A percentile compares a stretch with the other conserved stretches of the same genome.
Conservation (phyloP, 306 rosid species). For the Prunus mongolica region DNA sequence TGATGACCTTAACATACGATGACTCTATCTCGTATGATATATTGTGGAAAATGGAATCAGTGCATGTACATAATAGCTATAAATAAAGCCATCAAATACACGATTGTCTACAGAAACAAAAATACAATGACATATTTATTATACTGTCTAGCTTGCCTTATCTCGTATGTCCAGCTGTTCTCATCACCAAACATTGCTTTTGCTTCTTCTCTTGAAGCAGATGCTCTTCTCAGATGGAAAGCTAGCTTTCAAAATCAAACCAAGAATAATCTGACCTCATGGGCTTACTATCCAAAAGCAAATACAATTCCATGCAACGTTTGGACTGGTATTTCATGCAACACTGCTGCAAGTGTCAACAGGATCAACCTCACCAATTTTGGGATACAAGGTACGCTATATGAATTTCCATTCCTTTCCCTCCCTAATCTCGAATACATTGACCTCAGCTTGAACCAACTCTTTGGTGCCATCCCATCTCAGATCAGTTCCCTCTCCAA, state of each 20-base stretch:
- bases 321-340: slow-evolving; percentile 25
- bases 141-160: background rate
- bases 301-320: background rate
- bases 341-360: slow-evolving; percentile 3
- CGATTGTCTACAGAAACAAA: too few relatives aligned
- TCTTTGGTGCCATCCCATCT: slow-evolving; percentile 17
- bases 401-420: slow-evolving; percentile 13
- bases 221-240: background rate
- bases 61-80: too few relatives aligned
- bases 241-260: background rate
- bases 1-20: too few relatives aligned
- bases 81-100: too few relatives aligned
- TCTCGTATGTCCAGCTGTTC: background rate
- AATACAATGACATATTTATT: background rate
- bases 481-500: slow-evolving; percentile 1
- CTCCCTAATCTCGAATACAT: slow-evolving; percentile 11
- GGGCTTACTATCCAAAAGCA: background rate
- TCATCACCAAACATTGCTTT: background rate
- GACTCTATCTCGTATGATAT: too few relatives aligned
- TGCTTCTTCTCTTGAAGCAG: background rate
- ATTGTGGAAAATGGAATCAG: too few relatives aligned
- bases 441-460: slow-evolving; percentile 6
- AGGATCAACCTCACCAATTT: slow-evolving; percentile 14
- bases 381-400: slow-evolving; percentile 20
- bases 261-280: background rate